Evolutionary conservation across 2,329 filamentous ascomycete genomes (phyloP), one percentile per base, ranked within the genome.

Genomic region (Colletotrichum sp.): DNA sequence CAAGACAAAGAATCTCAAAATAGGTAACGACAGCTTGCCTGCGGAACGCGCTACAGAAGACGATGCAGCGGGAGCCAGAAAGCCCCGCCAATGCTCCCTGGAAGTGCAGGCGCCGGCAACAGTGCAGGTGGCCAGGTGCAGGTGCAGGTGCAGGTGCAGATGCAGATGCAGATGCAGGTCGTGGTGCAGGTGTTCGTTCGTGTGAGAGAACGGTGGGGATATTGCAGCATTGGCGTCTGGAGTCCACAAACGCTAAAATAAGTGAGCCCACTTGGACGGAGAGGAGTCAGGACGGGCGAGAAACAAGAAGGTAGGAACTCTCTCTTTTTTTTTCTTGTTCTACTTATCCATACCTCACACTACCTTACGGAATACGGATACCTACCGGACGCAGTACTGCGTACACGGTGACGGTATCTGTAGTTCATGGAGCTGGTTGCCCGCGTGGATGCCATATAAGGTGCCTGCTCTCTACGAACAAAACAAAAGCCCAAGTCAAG

Each of bases 201-300:
- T 70, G 71, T 64, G 66, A 63, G 44, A 70, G 71, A 64, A 69
- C 19, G 57, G 71, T 70, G 71, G 66, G 39, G 71, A 39, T 44
- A 19, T 15, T 68, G 65, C 57, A 44, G 57, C 55, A 73, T 73
- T 73, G 71, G 57, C 68, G 72, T 66, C 66, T 74, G 59, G 60
- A 39, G 32, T 39, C 30, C 60, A 36, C 60, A 64, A 64, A 64
- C 60, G 32, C 60, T 39, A 64, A 36, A 34, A 30, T 61, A 32
- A 22, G 59, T 61, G 59, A 34, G 59, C 59, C 59, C 28, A 61
- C 28, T 30, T 34, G 25, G 15, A 30, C 59, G 44, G 44, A 52
- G 44, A 52, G 44, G 25, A 25, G 25, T 25, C 25, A 25, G 25
- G 44, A 52, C 44, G 44, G 44, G 44, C 44, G 7, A 52, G 44